Percentiles rank a stretch among this genome's conserved stretches.
phyloP scores from a whole-genome alignment of 2,329 filamentous ascomycete genomes.

The Sphaerostilbella broomeana region DNA sequence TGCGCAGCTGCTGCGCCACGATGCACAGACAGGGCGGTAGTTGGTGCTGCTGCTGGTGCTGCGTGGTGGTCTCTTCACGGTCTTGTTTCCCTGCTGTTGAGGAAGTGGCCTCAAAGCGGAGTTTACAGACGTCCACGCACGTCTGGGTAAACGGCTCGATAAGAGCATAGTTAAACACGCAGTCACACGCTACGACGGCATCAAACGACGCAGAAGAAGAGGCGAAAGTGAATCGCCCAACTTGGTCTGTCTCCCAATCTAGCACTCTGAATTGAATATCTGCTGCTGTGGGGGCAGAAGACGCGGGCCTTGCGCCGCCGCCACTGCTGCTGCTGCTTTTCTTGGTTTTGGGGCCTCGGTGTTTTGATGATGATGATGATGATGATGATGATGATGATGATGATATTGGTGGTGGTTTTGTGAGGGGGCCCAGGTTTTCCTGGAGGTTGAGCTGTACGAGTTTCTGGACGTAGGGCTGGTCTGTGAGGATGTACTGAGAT shows the following conservation, averaged over 20 bases:
- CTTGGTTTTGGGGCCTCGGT: background rate
- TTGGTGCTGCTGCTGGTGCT: no score
- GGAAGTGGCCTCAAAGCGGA: conserved; percentile 35
- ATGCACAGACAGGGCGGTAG: conserved; percentile 60
- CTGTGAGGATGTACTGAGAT: conserved; percentile 67
- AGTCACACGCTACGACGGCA: conserved; percentile 78
- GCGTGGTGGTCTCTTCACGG: background rate
- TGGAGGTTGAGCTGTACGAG: conserved; percentile 70
- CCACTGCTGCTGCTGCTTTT: background rate
- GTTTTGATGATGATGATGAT: background rate
- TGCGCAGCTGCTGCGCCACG: conserved; percentile 82
- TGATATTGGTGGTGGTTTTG: conserved; percentile 4
- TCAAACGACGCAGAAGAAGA: conserved; percentile 50
- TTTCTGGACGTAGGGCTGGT: conserved; percentile 78
- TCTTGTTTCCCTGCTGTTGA: background rate
- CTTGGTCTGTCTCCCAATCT: conserved; percentile 74
- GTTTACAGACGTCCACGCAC: conserved; percentile 64
- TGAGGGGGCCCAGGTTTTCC: conserved; percentile 42
- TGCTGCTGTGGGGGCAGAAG: conserved; percentile 9
- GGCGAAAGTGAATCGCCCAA: conserved; percentile 39
- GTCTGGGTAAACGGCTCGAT: conserved; percentile 76
- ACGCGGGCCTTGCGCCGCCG: no score
- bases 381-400: conserved; percentile 3
- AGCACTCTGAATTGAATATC: conserved; percentile 52
- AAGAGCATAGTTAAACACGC: conserved; percentile 88